Evolutionary conservation across 2,329 filamentous ascomycete genomes (phyloP), one percentile per base, ranked within the genome.

Genomic region (Graphilbum fragrans): DNA sequence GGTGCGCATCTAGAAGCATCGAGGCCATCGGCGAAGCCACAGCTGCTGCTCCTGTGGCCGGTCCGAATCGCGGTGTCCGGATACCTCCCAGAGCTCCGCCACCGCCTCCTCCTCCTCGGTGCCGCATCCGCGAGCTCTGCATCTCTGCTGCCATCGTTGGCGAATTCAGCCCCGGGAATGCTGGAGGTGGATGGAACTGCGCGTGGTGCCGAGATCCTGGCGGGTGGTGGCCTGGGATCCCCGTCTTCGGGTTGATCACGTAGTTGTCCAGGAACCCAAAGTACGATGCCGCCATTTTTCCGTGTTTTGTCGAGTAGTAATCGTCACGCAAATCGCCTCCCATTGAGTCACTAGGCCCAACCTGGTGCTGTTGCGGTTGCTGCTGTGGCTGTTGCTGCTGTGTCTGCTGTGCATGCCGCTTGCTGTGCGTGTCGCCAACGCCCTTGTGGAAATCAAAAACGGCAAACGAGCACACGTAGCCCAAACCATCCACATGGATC

Each of bases 231-330:
- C 76, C 74, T 7, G 74, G 73, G 18, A 80, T 71, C 2, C 77
- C 79, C 7, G 74, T 77, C 57, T 78, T 80, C 4, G 80, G 77
- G 52, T 86, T 85, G 38, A 80, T 75, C 14, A 81, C 77, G 53
- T 98, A 98, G 51, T 94, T 88, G 55, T 95, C 87, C 45, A 95
- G 67, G 58, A 98, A 98, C 2, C 88, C 87, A 53, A 92, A 88
- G 57, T 95, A 92, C 0, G 90, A 96, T 16, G 87, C 85, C n/a
- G 92, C 81, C 86, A 98, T 94, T 64, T 98, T 98, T 47, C 88
- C 86, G 54, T 98, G 88, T 55, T 95, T 95, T 10, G 87, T 86
- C 19, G 86, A 80, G 55, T 92, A 96, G 58, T 96, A 96, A 51
- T 95, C 88, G 45, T 92, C 85, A 11, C 92, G 78, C 10, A 87